Evolutionary conservation across 768 basidiomycete species (phyloP), one percentile per base, ranked within the genome.

Genomic region (Boletus sp.): DNA sequence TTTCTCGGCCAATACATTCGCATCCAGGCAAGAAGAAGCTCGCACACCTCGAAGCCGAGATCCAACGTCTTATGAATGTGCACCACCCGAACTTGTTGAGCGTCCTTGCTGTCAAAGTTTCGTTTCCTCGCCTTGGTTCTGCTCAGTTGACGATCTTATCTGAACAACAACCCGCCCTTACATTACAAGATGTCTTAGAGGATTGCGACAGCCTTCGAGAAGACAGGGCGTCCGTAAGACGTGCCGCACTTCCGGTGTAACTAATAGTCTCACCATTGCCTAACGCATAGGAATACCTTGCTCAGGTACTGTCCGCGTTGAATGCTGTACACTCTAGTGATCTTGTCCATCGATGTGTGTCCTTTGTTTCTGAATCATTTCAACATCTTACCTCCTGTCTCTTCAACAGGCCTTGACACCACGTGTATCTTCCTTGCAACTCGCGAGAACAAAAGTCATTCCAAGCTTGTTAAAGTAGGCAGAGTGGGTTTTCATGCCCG

Each of bases 141-240:
- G 79, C 86, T 3, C 80, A 79, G 48, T 65, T 94, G 53, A 71
- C 80, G 30, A 78, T 94, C 6, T 75, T 93, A 23, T 82, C 78
- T n/a, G 91, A 93, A 62, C 81, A 87, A 63, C 75, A 78, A 1
- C 88, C 89, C 0, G 69, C 83, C 0, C 71, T 88, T 53, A 85
- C 83, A 0, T 67, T 93, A 29, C 76, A 83, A 40, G 88, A 91
- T 54, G 79, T 93, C 6, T 72, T 94, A n/a, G 82, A 87, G 56
- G 87, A 90, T 61, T 85, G 82, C 48, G 84, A 88, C 32, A 77
- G 74, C n/a, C 71, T 94, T n/a, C 79, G 83, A 45, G 83, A 89
- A 65, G 84, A 85, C 35, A 77, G 87, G 25, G 86, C 85, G 17
- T 77, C 79, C 38, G 89, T 91, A 59, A 49, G 82, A 59, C 7